A percentile compares a stretch with the other conserved stretches of the same genome.
Evolutionary conservation across 352 stramenopile species (phyloP).

Genomic region (Phytopythium litorale): DNA sequence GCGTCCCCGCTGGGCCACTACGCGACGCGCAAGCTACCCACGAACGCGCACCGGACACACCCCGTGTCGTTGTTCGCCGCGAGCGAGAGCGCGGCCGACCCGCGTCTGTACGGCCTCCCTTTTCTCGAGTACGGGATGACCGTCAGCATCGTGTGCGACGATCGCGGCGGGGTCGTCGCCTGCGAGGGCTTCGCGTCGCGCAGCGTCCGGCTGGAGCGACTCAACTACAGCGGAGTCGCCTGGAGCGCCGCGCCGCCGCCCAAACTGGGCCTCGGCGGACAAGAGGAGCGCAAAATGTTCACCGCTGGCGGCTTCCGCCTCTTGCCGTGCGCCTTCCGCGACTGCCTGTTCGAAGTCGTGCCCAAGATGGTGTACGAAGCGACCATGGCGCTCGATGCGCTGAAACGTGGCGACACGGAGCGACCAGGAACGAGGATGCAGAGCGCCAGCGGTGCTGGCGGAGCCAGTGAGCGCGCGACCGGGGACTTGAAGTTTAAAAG

Average conservation of each 20-base stretch:
- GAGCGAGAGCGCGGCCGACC: conserved; percentile 18
- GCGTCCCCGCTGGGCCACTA: conserved; percentile 45
- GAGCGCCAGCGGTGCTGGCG: background rate
- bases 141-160: conserved; percentile 56
- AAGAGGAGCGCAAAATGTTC: conserved; percentile 38
- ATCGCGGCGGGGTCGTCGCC: conserved; percentile 44
- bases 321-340: conserved; percentile 48
- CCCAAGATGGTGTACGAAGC: conserved; percentile 76
- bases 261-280: conserved; percentile 43
- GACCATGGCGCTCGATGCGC: conserved; percentile 35
- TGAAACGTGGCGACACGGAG: conserved; percentile 1
- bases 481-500: conserved; percentile 57
- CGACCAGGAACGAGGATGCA: conserved; percentile 1
- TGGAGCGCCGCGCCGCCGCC: conserved; percentile 8
- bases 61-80: conserved; percentile 30
- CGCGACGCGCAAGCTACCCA: conserved; percentile 32
- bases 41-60: conserved; percentile 26
- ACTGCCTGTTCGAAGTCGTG: conserved; percentile 72
- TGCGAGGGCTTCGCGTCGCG: conserved; percentile 53
- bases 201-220: conserved; percentile 50
- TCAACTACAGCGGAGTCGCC: conserved; percentile 28
- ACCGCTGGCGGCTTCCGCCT: conserved; percentile 29
- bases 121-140: conserved; percentile 76
- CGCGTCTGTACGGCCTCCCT: conserved; percentile 22
- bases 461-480: background rate